Base-by-base conservation (phyloP, 306 rosid species). In the Dalbergia cochinchinensis region DNA sequence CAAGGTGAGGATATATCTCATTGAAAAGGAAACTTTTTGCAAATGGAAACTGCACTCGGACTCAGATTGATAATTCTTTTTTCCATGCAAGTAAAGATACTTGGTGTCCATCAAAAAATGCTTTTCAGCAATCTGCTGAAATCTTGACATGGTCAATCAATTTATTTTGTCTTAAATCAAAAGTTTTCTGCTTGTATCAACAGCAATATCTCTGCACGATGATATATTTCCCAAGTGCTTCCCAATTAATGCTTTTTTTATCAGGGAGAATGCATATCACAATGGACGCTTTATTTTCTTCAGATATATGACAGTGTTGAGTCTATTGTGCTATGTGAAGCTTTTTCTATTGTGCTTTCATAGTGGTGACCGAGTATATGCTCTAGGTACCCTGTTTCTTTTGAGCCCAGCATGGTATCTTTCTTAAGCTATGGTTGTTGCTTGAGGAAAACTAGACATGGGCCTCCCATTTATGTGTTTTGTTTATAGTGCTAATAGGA, bases 1-100 rank as follows among this genome's bases (percentile, higher is more conserved):
- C 99, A 74, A 93, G 88, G 99, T 96, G 87, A 78, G 73, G 62
- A 74, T 53, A 26, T 85, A 71, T 65, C 57, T 76, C 35, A 9
- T 22, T 77, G 75, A 61, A 81, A 76, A 8, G 47, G 63, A 72
- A 74, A 62, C 63, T 54, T 64, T 75, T 41, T 31, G 45, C 19
- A 19, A 42, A 31, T 78, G 31, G 22, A 73, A 45, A 42, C 67
- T 60, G 31, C 12, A 65, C 37, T 70, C 54, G 20, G 41, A 53
- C 65, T 47, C n/a, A 47, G 50, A 44, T 41, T 59, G 7, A 74
- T 14, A 69, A 45, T 53, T 68, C 37, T 8, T 83, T 59, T 63
- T 77, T 14, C 13, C 41, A 68, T 42, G 68, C 31, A 26, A 26
- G 2, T 26, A 26, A 26, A 26, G 8, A 44, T 78, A 26, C 41